These are phyloP conservation scores for Arctostaphylos glauca DNA, from an alignment of 148 eudicot genomes.

Conservation along the genomic window DNA sequence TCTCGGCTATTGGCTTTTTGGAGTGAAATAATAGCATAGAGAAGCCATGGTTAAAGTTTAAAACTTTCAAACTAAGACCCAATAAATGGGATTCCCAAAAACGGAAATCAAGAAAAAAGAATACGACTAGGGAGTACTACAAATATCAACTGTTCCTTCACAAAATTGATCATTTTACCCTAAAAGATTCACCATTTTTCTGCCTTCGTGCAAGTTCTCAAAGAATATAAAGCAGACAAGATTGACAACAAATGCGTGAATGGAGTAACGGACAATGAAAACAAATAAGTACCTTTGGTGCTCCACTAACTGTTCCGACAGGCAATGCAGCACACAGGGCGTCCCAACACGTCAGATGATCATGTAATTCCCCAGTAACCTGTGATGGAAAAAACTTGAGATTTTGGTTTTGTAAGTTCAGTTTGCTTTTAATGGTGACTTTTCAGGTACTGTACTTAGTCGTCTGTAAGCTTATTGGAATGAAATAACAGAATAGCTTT, in stretches of 20 bases:
- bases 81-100: neutral
- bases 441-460: neutral
- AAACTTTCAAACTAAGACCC: neutral
- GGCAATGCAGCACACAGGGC: slow-evolving; percentile 84
- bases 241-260: neutral
- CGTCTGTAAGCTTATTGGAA: neutral
- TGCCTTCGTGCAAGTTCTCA: no score
- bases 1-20: neutral
- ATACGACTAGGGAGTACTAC: neutral
- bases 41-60: neutral
- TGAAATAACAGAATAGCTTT: neutral
- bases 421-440: neutral
- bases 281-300: slow-evolving; percentile 66
- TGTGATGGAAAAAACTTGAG: slow-evolving; percentile 24
- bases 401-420: neutral
- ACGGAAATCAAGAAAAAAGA: neutral
- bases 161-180: neutral
- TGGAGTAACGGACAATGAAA: neutral
- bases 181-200: neutral
- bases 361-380: slow-evolving; percentile 85
- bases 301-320: slow-evolving; percentile 95
- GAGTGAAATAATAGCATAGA: neutral
- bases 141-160: no score
- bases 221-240: neutral
- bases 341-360: slow-evolving; percentile 81